Evolutionary conservation across 1,284 basidiomycete species (phyloP).

Genomic region (Erythrobasidium hasegawianum): DNA sequence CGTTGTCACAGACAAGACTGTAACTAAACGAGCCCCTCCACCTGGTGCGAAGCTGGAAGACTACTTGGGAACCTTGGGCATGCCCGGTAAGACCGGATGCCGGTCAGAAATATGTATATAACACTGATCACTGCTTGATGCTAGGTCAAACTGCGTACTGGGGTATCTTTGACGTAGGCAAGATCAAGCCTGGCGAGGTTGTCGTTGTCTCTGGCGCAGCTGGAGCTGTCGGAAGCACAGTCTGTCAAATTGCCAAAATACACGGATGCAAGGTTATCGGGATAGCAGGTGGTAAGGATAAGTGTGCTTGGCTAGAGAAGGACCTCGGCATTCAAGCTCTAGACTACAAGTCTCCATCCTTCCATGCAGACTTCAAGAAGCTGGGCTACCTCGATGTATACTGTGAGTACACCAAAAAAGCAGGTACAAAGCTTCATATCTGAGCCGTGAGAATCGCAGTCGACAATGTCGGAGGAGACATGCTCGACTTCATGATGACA

Average conservation of each 20-base stretch:
- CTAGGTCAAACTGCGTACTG: slow-evolving; percentile 49
- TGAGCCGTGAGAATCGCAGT: slow-evolving; percentile 69
- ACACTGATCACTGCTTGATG: neutral
- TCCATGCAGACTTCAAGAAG: slow-evolving; percentile 62
- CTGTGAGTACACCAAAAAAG: too few species aligned
- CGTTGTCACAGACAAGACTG: slow-evolving; percentile 34
- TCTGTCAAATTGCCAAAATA: slow-evolving; percentile 49
- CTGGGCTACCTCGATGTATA: slow-evolving; percentile 57
- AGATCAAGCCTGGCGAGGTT: slow-evolving; percentile 73
- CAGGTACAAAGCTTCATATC: too few species aligned
- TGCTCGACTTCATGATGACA: slow-evolving; percentile 67
- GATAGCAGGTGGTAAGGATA: slow-evolving; percentile 72
- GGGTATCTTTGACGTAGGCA: slow-evolving; percentile 75
- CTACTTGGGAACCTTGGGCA: slow-evolving; percentile 48
- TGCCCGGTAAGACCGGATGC: slow-evolving; percentile 28
- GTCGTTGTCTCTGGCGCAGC: slow-evolving; percentile 83
- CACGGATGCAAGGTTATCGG: slow-evolving; percentile 67
- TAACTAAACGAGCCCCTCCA: slow-evolving; percentile 37
- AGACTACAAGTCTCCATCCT: slow-evolving; percentile 71
- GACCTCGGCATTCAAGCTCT: slow-evolving; percentile 74
- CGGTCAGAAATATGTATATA: neutral
- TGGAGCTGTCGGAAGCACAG: slow-evolving; percentile 64
- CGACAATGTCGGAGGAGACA: slow-evolving; percentile 77
- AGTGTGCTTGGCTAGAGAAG: slow-evolving; percentile 74
- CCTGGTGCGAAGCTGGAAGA: slow-evolving; percentile 37